Percentiles rank a stretch among this genome's conserved stretches.
phyloP scores from a whole-genome alignment of 805 yeast species.

The Lipomyces lipofer region DNA sequence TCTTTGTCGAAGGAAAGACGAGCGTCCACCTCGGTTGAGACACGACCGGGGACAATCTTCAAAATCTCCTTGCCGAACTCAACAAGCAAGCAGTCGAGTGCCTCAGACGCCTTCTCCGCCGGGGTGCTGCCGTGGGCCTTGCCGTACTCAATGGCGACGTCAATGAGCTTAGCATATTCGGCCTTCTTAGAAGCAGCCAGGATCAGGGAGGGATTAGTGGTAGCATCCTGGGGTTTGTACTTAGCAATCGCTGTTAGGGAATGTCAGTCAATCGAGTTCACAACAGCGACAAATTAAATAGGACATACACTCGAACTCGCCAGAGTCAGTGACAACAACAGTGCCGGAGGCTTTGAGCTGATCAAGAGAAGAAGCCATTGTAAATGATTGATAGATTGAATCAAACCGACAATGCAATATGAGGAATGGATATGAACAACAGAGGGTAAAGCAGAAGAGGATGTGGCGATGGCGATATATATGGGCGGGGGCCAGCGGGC shows the following conservation, averaged over 20 bases:
- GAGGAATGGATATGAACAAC: too few relatives aligned
- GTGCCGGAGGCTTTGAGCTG: conserved; percentile 95
- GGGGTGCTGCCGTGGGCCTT: conserved; percentile 49
- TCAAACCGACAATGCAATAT: too few relatives aligned
- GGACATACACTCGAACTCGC: conserved; percentile 81
- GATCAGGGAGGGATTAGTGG: conserved; percentile 97
- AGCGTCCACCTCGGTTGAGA: conserved; percentile 98
- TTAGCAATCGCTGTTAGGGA: conserved; percentile 68
- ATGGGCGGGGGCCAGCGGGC: too few relatives aligned
- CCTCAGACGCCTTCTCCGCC: conserved; percentile 68
- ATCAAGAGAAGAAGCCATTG: conserved; percentile 69
- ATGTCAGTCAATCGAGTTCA: not conserved
- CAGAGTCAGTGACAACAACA: conserved; percentile 96
- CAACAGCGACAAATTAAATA: not conserved
- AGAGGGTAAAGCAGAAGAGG: too few relatives aligned
- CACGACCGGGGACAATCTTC: conserved; percentile 97
- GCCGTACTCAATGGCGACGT: conserved; percentile 86
- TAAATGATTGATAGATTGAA: conserved; percentile 12
- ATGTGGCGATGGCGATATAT: too few relatives aligned
- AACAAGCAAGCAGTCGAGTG: conserved; percentile 88
- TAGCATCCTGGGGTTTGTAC: conserved; percentile 98
- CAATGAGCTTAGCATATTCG: conserved; percentile 85
- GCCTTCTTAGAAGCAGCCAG: conserved; percentile 92
- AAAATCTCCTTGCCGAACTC: conserved; percentile 95
- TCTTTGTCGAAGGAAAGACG: conserved; percentile 94